Evolutionary conservation across 768 basidiomycete genomes (phyloP).

Genomic region (Calocera cornea): DNA sequence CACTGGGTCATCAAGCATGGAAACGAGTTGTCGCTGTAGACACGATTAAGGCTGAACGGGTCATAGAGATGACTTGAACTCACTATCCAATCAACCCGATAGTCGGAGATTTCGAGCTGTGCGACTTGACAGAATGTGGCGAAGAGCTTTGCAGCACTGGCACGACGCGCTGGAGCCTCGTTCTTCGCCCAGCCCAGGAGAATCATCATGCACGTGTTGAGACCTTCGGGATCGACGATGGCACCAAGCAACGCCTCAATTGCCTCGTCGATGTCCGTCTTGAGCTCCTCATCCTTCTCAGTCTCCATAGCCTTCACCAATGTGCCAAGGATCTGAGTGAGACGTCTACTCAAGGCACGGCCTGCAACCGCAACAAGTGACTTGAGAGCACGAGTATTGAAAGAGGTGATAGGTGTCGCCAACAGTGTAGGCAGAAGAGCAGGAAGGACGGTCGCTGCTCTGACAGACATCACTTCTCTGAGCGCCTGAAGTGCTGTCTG

Average conservation of each 20-base stretch:
- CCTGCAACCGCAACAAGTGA: constrained; percentile 92
- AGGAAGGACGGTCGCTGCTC: constrained; percentile 91
- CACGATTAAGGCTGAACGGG: background rate
- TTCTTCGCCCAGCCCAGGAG: constrained; percentile 84
- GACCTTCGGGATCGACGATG: constrained; percentile 70
- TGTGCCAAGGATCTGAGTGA: constrained; percentile 64
- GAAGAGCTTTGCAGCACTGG: constrained; percentile 68
- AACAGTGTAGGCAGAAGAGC: constrained; percentile 89
- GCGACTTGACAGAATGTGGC: constrained; percentile 71
- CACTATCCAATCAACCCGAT: constrained; percentile 80
- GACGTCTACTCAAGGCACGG: constrained; percentile 67
- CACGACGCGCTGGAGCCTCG: constrained; percentile 53
- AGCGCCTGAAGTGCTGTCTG: constrained; percentile 89
- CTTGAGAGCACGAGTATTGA: constrained; percentile 84
- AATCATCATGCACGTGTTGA: constrained; percentile 79
- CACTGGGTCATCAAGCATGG: constrained; percentile 59
- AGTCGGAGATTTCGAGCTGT: constrained; percentile 65
- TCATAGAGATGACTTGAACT: background rate
- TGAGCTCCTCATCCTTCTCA: constrained; percentile 52
- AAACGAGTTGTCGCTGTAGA: constrained; percentile 53
- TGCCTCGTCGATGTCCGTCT: constrained; percentile 58
- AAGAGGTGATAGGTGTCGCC: constrained; percentile 78
- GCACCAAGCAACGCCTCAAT: constrained; percentile 61
- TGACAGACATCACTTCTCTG: constrained; percentile 88
- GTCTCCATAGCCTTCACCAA: constrained; percentile 53